Evolutionary conservation across 2,329 filamentous ascomycete genomes (phyloP).

Genomic region (Claviceps fusiformis): DNA sequence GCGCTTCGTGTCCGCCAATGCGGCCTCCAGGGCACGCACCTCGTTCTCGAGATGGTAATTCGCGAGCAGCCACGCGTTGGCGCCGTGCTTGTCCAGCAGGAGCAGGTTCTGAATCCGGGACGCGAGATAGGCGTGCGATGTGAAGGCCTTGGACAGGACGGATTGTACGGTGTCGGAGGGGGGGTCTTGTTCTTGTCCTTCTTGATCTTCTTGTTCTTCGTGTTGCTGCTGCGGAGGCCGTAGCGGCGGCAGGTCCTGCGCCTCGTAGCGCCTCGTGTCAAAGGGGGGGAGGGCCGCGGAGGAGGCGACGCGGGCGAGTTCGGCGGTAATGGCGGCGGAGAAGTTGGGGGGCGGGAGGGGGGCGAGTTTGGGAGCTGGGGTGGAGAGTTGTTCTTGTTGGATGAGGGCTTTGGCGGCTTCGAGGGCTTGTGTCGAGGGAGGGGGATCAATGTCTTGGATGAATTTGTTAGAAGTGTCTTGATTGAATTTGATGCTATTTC

Average conservation of each 20-base stretch:
- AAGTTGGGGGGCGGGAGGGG: background rate
- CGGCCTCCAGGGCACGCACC: constrained; percentile 50
- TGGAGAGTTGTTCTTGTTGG: constrained; percentile 37
- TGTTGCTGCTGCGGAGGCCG: too few relatives aligned
- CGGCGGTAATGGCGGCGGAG: background rate
- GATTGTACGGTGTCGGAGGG: constrained; percentile 37
- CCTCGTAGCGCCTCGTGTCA: constrained; percentile 73
- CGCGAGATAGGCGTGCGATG: constrained; percentile 36
- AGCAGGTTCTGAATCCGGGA: constrained; percentile 43
- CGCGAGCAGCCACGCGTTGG: constrained; percentile 80
- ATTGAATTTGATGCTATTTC: too few relatives aligned
- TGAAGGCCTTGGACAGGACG: constrained; percentile 42
- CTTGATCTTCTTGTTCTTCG: too few relatives aligned
- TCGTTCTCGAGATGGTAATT: constrained; percentile 71
- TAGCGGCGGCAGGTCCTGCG: constrained; percentile 38
- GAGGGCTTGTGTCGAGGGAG: constrained; percentile 50
- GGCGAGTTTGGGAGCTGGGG: background rate
- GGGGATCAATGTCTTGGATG: constrained; percentile 66
- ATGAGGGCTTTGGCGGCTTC: constrained; percentile 58
- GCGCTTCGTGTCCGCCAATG: constrained; percentile 53
- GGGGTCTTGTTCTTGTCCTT: too few relatives aligned
- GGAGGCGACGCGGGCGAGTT: constrained; percentile 38
- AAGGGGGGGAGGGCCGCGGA: constrained; percentile 35
- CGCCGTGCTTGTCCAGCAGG: constrained; percentile 69
- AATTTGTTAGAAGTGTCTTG: background rate